These are phyloP conservation scores for Nigrospora oryzae DNA, from an alignment of 2,329 filamentous ascomycete species.

Conservation along the genomic window DNA sequence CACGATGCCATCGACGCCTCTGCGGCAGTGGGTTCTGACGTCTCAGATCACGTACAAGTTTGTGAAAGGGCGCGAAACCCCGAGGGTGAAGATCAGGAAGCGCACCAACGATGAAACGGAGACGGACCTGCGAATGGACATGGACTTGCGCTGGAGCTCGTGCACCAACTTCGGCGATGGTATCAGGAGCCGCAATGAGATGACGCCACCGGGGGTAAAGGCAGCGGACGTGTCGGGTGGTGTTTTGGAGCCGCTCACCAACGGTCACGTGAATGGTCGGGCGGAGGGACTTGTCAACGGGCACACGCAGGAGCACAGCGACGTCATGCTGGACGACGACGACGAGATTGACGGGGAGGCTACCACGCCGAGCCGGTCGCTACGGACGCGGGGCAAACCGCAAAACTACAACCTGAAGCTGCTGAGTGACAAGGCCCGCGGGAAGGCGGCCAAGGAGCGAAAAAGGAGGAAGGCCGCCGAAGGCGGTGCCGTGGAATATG, in stretches of 20 bases:
- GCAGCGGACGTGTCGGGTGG: constrained; percentile 29
- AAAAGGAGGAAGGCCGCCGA: constrained; percentile 22
- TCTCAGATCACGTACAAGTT: constrained; percentile 17
- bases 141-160: constrained; percentile 22
- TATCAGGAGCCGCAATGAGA: constrained; percentile 13
- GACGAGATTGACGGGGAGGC: constrained; percentile 36
- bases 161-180: constrained; percentile 13
- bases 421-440: constrained; percentile 48
- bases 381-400: constrained; percentile 37
- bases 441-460: constrained; percentile 38
- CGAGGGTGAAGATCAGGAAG: constrained; percentile 16
- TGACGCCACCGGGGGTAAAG: constrained; percentile 34
- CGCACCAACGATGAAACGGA: constrained; percentile 11
- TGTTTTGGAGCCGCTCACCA: constrained; percentile 18
- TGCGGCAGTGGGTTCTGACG: constrained; percentile 18
- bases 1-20: constrained; percentile 13
- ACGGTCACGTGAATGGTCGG: constrained; percentile 22
- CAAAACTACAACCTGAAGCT: constrained; percentile 53
- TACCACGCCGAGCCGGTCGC: constrained; percentile 41
- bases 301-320: constrained; percentile 11
- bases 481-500: constrained; percentile 11
- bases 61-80: constrained; percentile 17
- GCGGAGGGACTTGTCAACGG: constrained; percentile 13
- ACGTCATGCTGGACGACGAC: constrained; percentile 16
- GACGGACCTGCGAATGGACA: constrained; percentile 17